phyloP scores from a whole-genome alignment of 2,329 filamentous ascomycete genomes.

The Sclerotiophoma versabilis region DNA sequence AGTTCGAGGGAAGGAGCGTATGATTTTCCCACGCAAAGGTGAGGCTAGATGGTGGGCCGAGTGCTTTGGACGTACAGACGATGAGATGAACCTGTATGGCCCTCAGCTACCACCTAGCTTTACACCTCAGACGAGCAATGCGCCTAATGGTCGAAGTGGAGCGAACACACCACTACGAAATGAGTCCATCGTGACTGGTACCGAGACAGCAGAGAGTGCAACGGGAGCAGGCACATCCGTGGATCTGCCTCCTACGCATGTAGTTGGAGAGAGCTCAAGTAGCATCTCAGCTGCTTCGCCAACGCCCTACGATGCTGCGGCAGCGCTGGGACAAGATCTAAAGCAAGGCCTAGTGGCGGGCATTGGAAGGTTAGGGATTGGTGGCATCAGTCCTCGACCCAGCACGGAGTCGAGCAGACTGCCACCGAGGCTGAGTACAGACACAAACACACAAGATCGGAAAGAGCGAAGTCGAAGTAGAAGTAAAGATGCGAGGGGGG shows the following conservation, averaged over 20 bases:
- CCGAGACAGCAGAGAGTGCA: slow-evolving; percentile 42
- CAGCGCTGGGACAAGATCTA: slow-evolving; percentile 38
- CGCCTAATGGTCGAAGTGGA: slow-evolving; percentile 33
- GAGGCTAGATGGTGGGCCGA: slow-evolving; percentile 96
- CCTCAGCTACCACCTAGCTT: slow-evolving; percentile 35
- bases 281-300: slow-evolving; percentile 17
- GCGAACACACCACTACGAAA: slow-evolving; percentile 36
- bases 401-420: slow-evolving; percentile 9
- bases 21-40: slow-evolving; percentile 78
- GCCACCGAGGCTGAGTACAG: slow-evolving; percentile 15
- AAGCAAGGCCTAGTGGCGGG: slow-evolving; percentile 41
- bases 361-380: slow-evolving; percentile 41
- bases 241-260: slow-evolving; percentile 35
- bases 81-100: slow-evolving; percentile 82
- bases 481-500: slow-evolving; percentile 27
- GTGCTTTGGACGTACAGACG: slow-evolving; percentile 82
- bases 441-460: slow-evolving; percentile 17
- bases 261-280: slow-evolving; percentile 21
- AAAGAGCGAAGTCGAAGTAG: slow-evolving; percentile 31
- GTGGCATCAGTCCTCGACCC: slow-evolving; percentile 25
- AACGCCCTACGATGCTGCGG: slow-evolving; percentile 37
- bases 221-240: slow-evolving; percentile 41
- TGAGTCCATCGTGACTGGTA: slow-evolving; percentile 46
- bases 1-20: slow-evolving; percentile 77
- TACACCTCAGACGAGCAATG: slow-evolving; percentile 38